These are phyloP conservation scores for Pseudogymnoascus sp. DNA, from an alignment of 2,329 filamentous ascomycete species.

Conservation along the genomic window DNA sequence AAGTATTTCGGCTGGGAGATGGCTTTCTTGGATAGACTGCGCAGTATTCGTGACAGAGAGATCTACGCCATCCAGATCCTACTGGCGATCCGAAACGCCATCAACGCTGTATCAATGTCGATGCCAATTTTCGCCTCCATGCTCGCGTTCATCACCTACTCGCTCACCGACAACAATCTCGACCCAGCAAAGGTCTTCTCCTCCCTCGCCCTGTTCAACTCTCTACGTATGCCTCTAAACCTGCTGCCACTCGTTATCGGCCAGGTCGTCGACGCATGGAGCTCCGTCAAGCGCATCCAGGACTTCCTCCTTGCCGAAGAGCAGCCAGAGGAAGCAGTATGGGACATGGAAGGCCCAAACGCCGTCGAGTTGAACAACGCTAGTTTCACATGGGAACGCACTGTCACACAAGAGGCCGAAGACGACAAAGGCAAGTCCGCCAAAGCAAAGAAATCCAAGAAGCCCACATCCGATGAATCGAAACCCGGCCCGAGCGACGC, in stretches of 20 bases:
- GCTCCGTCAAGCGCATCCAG: slow-evolving; percentile 76
- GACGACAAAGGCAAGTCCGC: slow-evolving; percentile 40
- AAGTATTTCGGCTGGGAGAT: slow-evolving; percentile 96
- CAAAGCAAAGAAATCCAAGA: slow-evolving; percentile 30
- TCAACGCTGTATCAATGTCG: slow-evolving; percentile 56
- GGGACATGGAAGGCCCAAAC: slow-evolving; percentile 50
- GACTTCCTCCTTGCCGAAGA: slow-evolving; percentile 86
- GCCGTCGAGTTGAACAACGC: slow-evolving; percentile 67
- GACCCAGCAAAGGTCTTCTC: slow-evolving; percentile 79
- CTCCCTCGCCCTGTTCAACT: slow-evolving; percentile 88
- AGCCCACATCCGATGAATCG: not conserved
- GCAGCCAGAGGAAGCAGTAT: slow-evolving; percentile 59
- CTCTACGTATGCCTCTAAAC: slow-evolving; percentile 82
- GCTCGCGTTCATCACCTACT: slow-evolving; percentile 82
- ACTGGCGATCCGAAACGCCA: slow-evolving; percentile 61
- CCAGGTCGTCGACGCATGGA: slow-evolving; percentile 82
- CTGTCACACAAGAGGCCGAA: slow-evolving; percentile 47
- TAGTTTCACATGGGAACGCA: slow-evolving; percentile 81
- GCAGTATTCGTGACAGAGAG: slow-evolving; percentile 66
- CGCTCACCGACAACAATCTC: slow-evolving; percentile 56
- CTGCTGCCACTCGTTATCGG: slow-evolving; percentile 81
- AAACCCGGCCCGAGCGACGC: slow-evolving; percentile 28
- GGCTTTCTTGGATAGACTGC: slow-evolving; percentile 71
- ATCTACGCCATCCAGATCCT: slow-evolving; percentile 79
- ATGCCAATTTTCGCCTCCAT: slow-evolving; percentile 86